Base-by-base conservation (phyloP, 495 filamentous ascomycete species). In the Achaetomiella virescens region DNA sequence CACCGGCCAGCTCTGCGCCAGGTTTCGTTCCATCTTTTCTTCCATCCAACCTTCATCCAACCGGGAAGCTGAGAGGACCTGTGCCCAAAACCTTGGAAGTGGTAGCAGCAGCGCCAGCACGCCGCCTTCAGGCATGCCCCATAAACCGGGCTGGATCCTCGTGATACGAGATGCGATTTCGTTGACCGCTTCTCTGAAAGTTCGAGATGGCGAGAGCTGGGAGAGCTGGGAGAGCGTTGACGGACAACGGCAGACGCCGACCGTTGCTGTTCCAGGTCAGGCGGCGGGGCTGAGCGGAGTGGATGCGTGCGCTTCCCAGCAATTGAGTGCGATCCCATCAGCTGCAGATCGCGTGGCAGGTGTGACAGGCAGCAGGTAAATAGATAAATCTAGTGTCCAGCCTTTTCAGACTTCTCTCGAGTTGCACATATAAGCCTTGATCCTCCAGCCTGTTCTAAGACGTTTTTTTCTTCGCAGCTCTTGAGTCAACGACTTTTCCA, bases 231-330 rank as follows among this genome's bases (percentile, higher is more conserved):
- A 11, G 21, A 25, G 6, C 25, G 38, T 21, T 4, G 17, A 38
- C 62, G 53, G 59, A 52, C 56, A 45, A 52, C 57, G 61, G 57
- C 61, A 55, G 57, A 60, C 33, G 42, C 61, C 61, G 61, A 58
- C 27, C 35, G 14, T 17, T 20, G 42, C 24, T 22, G 40, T 22
- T 15, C 53, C 44, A 7, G 43, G 14, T 25, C 43, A 41, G 14
- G 21, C 15, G 29, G 38, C 44, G 57, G 57, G 50, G 57, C 57
- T 59, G 51, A 59, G 50, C 38, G 20, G 47, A 48, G 53, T 55
- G 53, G 44, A 17, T 14, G 41, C 29, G 33, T 29, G 36, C n/a
- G n/a, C 31, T 33, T 40, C 27, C 17, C 9, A 24, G 17, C 45
- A 48, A 48, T 21, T 35, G 4, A n/a, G 4, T 20, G 3, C 5